Conservation (phyloP, 2,329 filamentous ascomycete genomes). For the Aspergillus awamori region DNA sequence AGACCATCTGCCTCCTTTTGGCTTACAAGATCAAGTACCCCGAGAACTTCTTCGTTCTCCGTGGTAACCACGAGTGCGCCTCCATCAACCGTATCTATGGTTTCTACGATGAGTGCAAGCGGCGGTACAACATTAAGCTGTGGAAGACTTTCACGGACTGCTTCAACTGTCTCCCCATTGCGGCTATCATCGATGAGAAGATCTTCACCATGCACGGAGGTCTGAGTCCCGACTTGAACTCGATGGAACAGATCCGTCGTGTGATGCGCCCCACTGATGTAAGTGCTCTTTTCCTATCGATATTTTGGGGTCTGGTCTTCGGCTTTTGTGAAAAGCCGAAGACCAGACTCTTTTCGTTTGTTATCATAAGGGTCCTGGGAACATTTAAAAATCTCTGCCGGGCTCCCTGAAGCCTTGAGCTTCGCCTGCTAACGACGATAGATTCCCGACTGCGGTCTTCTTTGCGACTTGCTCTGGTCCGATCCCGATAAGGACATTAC, state of each 20-base stretch:
- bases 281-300: constrained; percentile 51
- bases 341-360: background rate
- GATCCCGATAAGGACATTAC: constrained; percentile 99
- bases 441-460: constrained; percentile 96
- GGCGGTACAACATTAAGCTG: constrained; percentile 97
- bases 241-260: constrained; percentile 98
- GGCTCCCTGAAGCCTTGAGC: constrained; percentile 35
- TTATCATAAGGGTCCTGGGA: constrained; percentile 3
- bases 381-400: constrained; percentile 21
- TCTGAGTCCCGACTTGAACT: constrained; percentile 94
- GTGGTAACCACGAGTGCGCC: constrained; percentile 98
- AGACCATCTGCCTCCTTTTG: constrained; percentile 95
- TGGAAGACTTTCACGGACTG: constrained; percentile 99
- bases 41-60: constrained; percentile 98
- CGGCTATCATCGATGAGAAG: constrained; percentile 99
- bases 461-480: constrained; percentile 97
- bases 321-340: background rate
- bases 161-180: constrained; percentile 98
- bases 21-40: constrained; percentile 99
- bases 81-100: constrained; percentile 99
- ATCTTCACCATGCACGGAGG: constrained; percentile 99
- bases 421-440: constrained; percentile 53
- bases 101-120: constrained; percentile 99
- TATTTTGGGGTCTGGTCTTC: background rate
- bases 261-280: constrained; percentile 99